Percentiles rank a stretch among this genome's conserved stretches.
Evolutionary conservation across 2,329 filamentous ascomycete species (phyloP).

Genomic region (Endocalyx cinctus): DNA sequence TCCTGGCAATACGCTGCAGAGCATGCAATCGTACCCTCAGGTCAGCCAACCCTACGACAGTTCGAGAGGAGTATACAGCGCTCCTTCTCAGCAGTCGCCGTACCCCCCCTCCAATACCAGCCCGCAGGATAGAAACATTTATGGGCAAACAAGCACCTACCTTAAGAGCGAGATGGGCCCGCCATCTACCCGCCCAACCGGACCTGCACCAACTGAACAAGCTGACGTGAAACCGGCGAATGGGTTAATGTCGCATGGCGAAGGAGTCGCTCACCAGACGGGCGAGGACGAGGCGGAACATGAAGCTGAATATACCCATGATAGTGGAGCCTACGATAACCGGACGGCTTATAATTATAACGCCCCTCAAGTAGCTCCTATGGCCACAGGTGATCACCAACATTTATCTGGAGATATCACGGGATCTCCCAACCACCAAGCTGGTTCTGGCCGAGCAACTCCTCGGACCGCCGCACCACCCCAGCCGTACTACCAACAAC

Average conservation of each 20-base stretch:
- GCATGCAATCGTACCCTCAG: slow-evolving; percentile 72
- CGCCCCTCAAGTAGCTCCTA: slow-evolving; percentile 58
- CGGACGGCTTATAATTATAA: slow-evolving; percentile 76
- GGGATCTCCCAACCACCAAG: slow-evolving; percentile 73
- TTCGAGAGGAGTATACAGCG: slow-evolving; percentile 74
- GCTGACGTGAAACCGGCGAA: slow-evolving; percentile 62
- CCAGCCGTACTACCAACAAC: slow-evolving; percentile 67
- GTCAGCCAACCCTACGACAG: slow-evolving; percentile 68
- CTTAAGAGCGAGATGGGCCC: slow-evolving; percentile 88
- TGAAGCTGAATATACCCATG: slow-evolving; percentile 82
- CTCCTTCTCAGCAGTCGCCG: slow-evolving; percentile 64
- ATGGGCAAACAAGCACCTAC: slow-evolving; percentile 63
- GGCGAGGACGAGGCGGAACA: slow-evolving; percentile 68
- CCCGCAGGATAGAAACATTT: slow-evolving; percentile 58
- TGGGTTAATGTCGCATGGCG: slow-evolving; percentile 58
- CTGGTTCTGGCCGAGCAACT: slow-evolving; percentile 77
- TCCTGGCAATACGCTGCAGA: slow-evolving; percentile 70
- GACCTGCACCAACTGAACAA: slow-evolving; percentile 58
- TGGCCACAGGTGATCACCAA: slow-evolving; percentile 67
- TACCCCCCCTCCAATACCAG: slow-evolving; percentile 61
- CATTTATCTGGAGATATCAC: slow-evolving; percentile 81
- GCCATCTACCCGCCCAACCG: slow-evolving; percentile 58
- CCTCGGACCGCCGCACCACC: slow-evolving; percentile 71
- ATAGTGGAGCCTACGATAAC: slow-evolving; percentile 70
- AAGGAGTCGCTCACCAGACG: slow-evolving; percentile 47